phyloP scores from a whole-genome alignment of 345 rosid species.

The Orychophragmus violaceus region DNA sequence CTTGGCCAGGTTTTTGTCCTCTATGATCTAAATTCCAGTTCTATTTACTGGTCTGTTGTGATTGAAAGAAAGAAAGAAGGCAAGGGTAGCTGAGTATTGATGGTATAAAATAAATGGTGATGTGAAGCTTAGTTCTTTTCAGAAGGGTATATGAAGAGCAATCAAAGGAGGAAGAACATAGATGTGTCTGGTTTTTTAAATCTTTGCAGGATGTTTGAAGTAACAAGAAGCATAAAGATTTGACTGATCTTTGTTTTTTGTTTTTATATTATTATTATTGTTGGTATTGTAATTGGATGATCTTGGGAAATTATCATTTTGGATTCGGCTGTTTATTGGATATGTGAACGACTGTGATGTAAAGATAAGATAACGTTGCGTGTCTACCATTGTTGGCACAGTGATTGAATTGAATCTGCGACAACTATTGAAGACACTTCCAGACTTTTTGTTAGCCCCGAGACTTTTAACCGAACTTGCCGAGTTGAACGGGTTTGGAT shows the following conservation, averaged over 20 bases:
- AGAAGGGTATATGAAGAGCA: not conserved
- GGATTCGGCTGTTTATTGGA: conserved; percentile 18
- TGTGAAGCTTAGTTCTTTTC: conserved; percentile 13
- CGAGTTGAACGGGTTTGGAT: too few relatives aligned
- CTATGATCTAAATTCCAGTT: not conserved
- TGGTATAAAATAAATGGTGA: not conserved
- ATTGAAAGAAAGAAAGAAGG: conserved; percentile 15
- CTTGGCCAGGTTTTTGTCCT: conserved; percentile 16
- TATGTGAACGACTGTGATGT: conserved; percentile 9
- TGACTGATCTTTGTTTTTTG: not conserved
- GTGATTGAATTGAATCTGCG: not conserved
- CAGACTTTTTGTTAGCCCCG: not conserved
- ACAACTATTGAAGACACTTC: not conserved
- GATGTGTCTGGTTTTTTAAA: conserved; percentile 10
- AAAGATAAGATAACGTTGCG: conserved; percentile 22
- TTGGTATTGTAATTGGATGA: conserved; percentile 14
- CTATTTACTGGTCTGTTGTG: conserved; percentile 10
- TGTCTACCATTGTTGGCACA: conserved; percentile 12
- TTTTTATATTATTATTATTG: not conserved
- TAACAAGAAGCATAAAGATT: conserved; percentile 16
- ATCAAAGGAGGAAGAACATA: conserved; percentile 4
- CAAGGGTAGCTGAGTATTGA: conserved; percentile 10
- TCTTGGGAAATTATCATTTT: conserved; percentile 17
- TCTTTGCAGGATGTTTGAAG: conserved; percentile 21
- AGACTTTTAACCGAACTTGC: too few relatives aligned